Evolutionary conservation across 2,329 filamentous ascomycete genomes (phyloP).

Genomic region (Davidsoniella australis): DNA sequence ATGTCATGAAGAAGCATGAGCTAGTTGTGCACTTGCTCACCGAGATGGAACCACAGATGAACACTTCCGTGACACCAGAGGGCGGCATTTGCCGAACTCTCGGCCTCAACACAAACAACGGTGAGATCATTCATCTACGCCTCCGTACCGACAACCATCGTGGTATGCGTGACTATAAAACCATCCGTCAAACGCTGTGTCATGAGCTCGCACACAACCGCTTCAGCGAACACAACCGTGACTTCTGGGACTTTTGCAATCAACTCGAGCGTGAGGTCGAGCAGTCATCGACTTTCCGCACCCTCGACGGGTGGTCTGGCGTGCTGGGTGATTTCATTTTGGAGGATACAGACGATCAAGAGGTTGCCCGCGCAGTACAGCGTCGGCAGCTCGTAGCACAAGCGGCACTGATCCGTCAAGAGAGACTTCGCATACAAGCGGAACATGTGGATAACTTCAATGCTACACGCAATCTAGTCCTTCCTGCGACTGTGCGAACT

Average conservation of each 20-base stretch:
- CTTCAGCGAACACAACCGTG: slow-evolving; percentile 61
- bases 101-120: slow-evolving; percentile 72
- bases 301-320: slow-evolving; percentile 38
- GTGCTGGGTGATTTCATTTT: slow-evolving; percentile 26
- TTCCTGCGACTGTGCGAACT: no score
- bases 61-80: slow-evolving; percentile 58
- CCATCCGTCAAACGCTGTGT: slow-evolving; percentile 78
- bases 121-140: slow-evolving; percentile 79
- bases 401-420: slow-evolving; percentile 29
- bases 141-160: slow-evolving; percentile 88
- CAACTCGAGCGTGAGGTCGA: slow-evolving; percentile 72
- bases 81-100: slow-evolving; percentile 54
- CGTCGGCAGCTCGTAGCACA: slow-evolving; percentile 59
- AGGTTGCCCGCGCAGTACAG: slow-evolving; percentile 49
- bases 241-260: slow-evolving; percentile 81
- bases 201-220: slow-evolving; percentile 94
- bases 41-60: slow-evolving; percentile 80
- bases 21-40: slow-evolving; percentile 77
- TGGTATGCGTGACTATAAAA: slow-evolving; percentile 83
- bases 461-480: no score
- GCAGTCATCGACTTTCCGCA: slow-evolving; percentile 35
- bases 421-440: no score
- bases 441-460: no score
- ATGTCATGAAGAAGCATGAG: slow-evolving; percentile 66
- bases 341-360: slow-evolving; percentile 30